A percentile compares a stretch with the other conserved stretches of the same genome.
Conservation (phyloP, 495 filamentous ascomycete species). For the Podospora bellae-mahoneyi region DNA sequence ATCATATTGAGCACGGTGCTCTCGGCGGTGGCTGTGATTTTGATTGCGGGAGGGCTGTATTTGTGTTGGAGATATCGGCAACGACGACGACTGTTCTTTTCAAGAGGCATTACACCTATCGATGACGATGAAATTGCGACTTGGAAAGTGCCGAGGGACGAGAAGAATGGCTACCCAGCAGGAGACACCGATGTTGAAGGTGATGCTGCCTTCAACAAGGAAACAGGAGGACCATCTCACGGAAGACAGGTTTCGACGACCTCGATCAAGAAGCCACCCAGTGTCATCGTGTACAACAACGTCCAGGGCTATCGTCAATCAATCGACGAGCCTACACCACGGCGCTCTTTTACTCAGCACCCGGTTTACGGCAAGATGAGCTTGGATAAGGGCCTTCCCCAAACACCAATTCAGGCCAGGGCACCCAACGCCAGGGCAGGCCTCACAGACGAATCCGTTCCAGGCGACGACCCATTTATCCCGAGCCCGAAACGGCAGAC, state of each 20-base stretch:
- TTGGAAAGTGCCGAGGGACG: slow-evolving; percentile 40
- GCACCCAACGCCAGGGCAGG: slow-evolving; percentile 49
- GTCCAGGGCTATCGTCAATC: slow-evolving; percentile 32
- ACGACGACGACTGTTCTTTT: slow-evolving; percentile 38
- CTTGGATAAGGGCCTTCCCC: slow-evolving; percentile 41
- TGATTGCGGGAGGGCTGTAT: slow-evolving; percentile 33
- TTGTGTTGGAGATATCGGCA: slow-evolving; percentile 33
- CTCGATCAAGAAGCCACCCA: slow-evolving; percentile 42
- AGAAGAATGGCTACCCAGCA: slow-evolving; percentile 22
- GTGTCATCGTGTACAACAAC: slow-evolving; percentile 46
- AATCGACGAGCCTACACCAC: slow-evolving; percentile 33
- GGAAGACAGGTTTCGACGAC: slow-evolving; percentile 37
- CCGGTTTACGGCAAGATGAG: slow-evolving; percentile 31
- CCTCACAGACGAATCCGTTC: slow-evolving; percentile 48
- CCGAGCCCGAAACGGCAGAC: slow-evolving; percentile 37
- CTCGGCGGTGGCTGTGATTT: slow-evolving; percentile 33
- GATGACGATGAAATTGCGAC: slow-evolving; percentile 53
- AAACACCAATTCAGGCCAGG: slow-evolving; percentile 43
- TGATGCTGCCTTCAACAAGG: slow-evolving; percentile 24
- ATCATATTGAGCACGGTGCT: slow-evolving; percentile 45
- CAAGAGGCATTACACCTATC: slow-evolving; percentile 46
- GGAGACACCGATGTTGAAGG: slow-evolving; percentile 25
- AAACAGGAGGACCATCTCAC: slow-evolving; percentile 28
- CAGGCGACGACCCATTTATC: slow-evolving; percentile 47
- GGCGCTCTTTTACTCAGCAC: slow-evolving; percentile 29